A percentile compares a stretch with the other conserved stretches of the same genome.
Evolutionary conservation across 1,284 basidiomycete species (phyloP).

Genomic region (Puccinia brachypodii): DNA sequence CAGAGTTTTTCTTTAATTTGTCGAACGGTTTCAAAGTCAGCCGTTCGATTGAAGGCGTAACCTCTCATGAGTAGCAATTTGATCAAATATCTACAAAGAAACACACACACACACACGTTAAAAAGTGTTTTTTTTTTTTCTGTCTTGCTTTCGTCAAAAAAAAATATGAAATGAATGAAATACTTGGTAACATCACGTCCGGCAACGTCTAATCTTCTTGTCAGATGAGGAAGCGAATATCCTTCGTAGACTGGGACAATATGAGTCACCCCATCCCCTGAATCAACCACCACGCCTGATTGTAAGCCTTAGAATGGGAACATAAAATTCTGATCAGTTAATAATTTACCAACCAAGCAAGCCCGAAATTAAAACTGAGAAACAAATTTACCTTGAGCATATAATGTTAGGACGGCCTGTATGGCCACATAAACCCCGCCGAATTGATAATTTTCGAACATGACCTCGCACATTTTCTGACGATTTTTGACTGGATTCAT

Average conservation of each 20-base stretch:
- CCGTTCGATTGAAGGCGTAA: conserved; percentile 98
- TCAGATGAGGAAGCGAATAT: conserved; percentile 90
- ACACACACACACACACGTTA: too few species aligned
- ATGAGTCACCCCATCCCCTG: conserved; percentile 98
- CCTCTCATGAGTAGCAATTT: conserved; percentile 97
- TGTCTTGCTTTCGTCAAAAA: neutral
- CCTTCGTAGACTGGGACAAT: conserved; percentile 98
- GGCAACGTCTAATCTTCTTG: conserved; percentile 90
- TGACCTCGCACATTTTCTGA: conserved; percentile 92
- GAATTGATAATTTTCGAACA: conserved; percentile 99
- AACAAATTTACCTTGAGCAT: conserved; percentile 78
- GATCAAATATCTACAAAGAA: conserved; percentile 71
- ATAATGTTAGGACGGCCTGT: conserved; percentile 95
- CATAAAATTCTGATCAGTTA: neutral
- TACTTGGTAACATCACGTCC: conserved; percentile 90
- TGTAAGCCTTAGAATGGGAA: conserved; percentile 70
- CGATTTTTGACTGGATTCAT: conserved; percentile 97
- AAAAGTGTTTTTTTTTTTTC: neutral
- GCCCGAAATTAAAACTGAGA: neutral
- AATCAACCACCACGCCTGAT: conserved; percentile 97
- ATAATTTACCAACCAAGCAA: neutral
- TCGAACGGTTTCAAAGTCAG: conserved; percentile 97
- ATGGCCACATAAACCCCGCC: conserved; percentile 96
- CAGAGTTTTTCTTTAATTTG: conserved; percentile 99
- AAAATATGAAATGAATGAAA: neutral